Evolutionary conservation across 192 early-diverging fungal species (phyloP).

Genomic region (Obelidium mucronatum): DNA sequence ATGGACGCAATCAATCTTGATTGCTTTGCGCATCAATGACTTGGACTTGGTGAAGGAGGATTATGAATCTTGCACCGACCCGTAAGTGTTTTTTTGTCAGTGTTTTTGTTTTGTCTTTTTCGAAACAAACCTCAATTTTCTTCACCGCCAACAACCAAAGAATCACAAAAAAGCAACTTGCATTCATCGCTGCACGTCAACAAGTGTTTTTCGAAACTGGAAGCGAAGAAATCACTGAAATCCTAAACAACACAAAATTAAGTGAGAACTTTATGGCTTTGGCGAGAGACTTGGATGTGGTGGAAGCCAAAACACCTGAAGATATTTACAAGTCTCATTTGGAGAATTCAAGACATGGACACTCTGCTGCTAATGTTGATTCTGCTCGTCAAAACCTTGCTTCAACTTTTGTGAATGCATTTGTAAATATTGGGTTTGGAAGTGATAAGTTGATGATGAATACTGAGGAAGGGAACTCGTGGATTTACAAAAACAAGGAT

Average conservation of each 20-base stretch:
- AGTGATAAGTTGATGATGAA: constrained; percentile 89
- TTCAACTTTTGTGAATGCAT: constrained; percentile 98
- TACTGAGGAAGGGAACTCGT: constrained; percentile 75
- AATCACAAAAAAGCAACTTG: constrained; percentile 92
- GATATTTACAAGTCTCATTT: constrained; percentile 98
- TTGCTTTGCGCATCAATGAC: constrained; percentile 88
- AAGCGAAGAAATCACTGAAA: constrained; percentile 81
- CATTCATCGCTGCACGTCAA: constrained; percentile 91
- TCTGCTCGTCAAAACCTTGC: constrained; percentile 96
- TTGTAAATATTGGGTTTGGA: constrained; percentile 97
- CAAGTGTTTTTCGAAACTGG: constrained; percentile 83
- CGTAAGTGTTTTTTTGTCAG: constrained; percentile 53
- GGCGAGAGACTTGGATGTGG: constrained; percentile 90
- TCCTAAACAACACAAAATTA: constrained; percentile 87
- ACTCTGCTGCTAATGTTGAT: constrained; percentile 75
- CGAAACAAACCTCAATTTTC: background rate
- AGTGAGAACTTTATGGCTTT: constrained; percentile 89
- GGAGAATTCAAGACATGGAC: constrained; percentile 82
- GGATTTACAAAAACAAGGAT: constrained; percentile 99
- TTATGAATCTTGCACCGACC: constrained; percentile 83
- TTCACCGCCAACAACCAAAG: constrained; percentile 47
- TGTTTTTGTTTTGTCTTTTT: background rate
- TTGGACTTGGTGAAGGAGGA: constrained; percentile 82
- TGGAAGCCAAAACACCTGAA: constrained; percentile 95
- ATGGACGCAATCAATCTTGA: constrained; percentile 81